Base-by-base conservation (phyloP, 2,329 filamentous ascomycete species). In the Pyricularia pennisetigena region DNA sequence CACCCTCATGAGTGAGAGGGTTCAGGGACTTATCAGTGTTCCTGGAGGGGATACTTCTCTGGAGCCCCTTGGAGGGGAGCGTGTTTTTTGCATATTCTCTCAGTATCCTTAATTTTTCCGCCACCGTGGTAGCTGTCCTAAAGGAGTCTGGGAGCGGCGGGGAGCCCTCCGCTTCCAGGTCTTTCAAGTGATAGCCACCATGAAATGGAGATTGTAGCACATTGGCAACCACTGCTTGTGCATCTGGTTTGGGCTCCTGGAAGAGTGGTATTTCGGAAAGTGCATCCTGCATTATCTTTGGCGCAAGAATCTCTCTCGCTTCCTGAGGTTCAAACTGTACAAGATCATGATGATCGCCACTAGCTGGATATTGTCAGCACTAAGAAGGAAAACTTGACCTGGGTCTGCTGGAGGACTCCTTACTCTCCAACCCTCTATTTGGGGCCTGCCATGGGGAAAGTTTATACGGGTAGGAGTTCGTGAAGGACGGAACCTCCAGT, bases 361-460 rank as follows among this genome's bases (percentile, higher is more conserved):
- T 59, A 12, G 20, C 66, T 67, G 35, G n/a, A 30, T 1, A 12
- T 62, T 16, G 24, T 62, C 65, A 26, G 65, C 14, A 24, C 10
- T 12, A 59, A 10, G 16, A 57, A n/a, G 30, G 28, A 41, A 4
- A 49, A 66, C 68, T 20, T 41, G 2, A 24, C n/a, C 2, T n/a
- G 8, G 8, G 8, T 20, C 7, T 30, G 16, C 5, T 29, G 14
- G 2, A 66, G 16, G 41, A 24, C 57, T 28, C 69, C 74, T 69
- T 77, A 85, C 85, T 83, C 76, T 85, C 81, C 9, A 87, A 73
- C 0, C 85, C 86, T 26, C 86, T 82, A 73, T 88, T 82, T 1
- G 87, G 86, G 5, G 85, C 74, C 71, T 84, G 80, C 87, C 87
- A 89, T 0, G 86, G 85, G 16, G 88, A 79, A 70, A 90, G 76